phyloP scores from a whole-genome alignment of 2,329 filamentous ascomycete species.

The Cercospora zeina region DNA sequence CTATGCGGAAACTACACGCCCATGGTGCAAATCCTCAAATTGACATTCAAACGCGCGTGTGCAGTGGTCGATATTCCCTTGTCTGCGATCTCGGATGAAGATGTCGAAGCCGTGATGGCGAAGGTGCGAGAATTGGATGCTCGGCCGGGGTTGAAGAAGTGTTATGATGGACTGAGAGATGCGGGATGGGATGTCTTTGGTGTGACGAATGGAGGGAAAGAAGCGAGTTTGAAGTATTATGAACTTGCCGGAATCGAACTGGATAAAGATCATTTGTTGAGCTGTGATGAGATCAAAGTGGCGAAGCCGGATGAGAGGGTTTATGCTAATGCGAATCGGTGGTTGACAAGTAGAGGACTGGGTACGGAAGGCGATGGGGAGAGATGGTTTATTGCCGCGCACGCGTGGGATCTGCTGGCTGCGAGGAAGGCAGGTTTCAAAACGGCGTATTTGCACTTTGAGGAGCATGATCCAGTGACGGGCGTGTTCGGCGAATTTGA shows the following conservation, averaged over 20 bases:
- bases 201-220: constrained; percentile 37
- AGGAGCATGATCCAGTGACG: constrained; percentile 37
- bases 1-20: constrained; percentile 34
- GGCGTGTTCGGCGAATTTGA: constrained; percentile 39
- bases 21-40: constrained; percentile 34
- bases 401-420: constrained; percentile 37
- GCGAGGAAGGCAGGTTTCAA: constrained; percentile 39
- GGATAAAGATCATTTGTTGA: constrained; percentile 34
- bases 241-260: constrained; percentile 33
- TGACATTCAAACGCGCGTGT: constrained; percentile 35
- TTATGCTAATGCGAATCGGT: constrained; percentile 32
- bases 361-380: constrained; percentile 31
- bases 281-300: constrained; percentile 36
- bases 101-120: constrained; percentile 35
- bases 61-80: constrained; percentile 32
- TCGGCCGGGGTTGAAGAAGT: constrained; percentile 33
- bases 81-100: constrained; percentile 29
- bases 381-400: constrained; percentile 38
- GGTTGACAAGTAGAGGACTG: constrained; percentile 30
- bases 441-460: constrained; percentile 36
- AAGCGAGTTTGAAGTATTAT: constrained; percentile 37
- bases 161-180: constrained; percentile 34
- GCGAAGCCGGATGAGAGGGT: constrained; percentile 37
- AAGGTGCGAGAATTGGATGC: constrained; percentile 29
- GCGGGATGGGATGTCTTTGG: constrained; percentile 37